Base-by-base conservation (phyloP, 257 asterid species). In the Fraxinus americana region DNA sequence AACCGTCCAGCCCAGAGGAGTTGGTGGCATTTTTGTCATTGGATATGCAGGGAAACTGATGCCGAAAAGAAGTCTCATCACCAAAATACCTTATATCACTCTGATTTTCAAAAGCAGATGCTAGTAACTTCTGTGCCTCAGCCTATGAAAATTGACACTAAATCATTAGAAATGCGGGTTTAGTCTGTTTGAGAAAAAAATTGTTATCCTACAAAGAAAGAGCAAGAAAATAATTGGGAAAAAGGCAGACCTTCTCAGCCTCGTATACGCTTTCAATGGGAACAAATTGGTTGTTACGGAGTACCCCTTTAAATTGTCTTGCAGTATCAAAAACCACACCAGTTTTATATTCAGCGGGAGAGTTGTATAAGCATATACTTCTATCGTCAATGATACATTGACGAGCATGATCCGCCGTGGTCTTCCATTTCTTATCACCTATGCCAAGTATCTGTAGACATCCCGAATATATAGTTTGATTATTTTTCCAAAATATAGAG, bases 391-490 rank as follows among this genome's bases (percentile, higher is more conserved):
- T 21, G 0, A 2, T 25, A 79, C 92, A 89, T 4, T 78, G 71
- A 70, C 7, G 74, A 4, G 97, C 92, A 83, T 89, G 92, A 17
- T 12, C 66, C 61, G 80, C 77, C 2, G 78, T 76, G 32, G 38
- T 78, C 16, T 82, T 79, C 94, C 89, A 91, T n/a, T 1, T 27
- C 25, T 21, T 70, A 23, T 19, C 50, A 25, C 74, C 69, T 45
- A 45, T 68, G 36, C 75, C 65, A 29, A 87, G 71, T 54, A 80
- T 75, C 96, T 91, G 85, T 63, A 17, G 23, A 77, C 66, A 77
- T 39, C 57, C 45, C 75, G 75, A n/a, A 79, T 59, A 67, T 1
- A 30, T 27, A 2, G 39, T 35, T 36, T 16, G 25, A 8, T 36
- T 57, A 2, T 36, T 75, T 43, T 73, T 16, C 57, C 7, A 70